Conservation (phyloP, 805 yeast genomes). For the Saccharomyces mikatae region DNA sequence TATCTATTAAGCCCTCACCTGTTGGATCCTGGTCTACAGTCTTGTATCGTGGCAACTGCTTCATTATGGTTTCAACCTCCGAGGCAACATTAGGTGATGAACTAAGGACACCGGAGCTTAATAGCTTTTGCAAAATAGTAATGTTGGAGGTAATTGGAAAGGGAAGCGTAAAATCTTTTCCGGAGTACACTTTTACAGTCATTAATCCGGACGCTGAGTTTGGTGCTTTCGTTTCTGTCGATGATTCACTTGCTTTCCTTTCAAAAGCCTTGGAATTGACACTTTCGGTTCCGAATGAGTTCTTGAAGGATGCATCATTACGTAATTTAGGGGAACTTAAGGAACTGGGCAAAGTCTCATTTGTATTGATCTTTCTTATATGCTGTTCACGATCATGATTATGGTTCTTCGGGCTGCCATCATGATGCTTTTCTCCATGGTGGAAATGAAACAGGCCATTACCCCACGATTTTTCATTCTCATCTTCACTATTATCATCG, state of each 20-base stretch:
- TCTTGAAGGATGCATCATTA: background rate
- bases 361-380: background rate
- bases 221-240: conserved; percentile 4
- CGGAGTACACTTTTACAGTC: conserved; percentile 68
- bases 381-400: background rate
- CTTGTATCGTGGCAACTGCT: conserved; percentile 15
- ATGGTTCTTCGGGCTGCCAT: background rate
- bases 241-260: conserved; percentile 3
- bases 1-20: conserved; percentile 27
- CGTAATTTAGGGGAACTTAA: background rate
- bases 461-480: background rate
- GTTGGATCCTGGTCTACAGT: conserved; percentile 22
- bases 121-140: conserved; percentile 50
- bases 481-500: conserved; percentile 7
- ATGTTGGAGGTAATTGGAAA: conserved; percentile 55
- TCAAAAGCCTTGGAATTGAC: background rate
- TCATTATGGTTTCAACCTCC: conserved; percentile 15
- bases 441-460: conserved; percentile 2
- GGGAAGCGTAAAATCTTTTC: conserved; percentile 60
- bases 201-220: conserved; percentile 55
- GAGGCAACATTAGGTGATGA: conserved; percentile 11
- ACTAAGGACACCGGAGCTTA: conserved; percentile 39
- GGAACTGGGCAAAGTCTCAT: background rate
- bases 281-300: background rate
- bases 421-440: conserved; percentile 1